Evolutionary conservation across 202 grass and related monocot species (phyloP).

Genomic region (Tripidium arundinaceum): DNA sequence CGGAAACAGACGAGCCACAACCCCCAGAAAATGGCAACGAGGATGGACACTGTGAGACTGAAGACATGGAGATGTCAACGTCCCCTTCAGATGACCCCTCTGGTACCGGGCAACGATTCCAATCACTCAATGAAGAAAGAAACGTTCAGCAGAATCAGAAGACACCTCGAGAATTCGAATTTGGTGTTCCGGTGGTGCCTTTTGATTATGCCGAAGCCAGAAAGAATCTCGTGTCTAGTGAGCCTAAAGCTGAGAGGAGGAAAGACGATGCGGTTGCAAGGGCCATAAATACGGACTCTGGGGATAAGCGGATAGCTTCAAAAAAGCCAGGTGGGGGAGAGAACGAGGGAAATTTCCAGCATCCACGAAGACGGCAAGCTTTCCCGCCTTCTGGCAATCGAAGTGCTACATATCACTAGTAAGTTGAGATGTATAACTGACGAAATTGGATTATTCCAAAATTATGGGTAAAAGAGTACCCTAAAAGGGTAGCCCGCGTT

Average conservation of each 20-base stretch:
- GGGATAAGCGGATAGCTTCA: slow-evolving; percentile 18
- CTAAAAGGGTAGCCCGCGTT: too few species aligned
- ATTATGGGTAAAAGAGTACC: neutral
- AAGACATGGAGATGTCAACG: slow-evolving; percentile 28
- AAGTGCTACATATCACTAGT: slow-evolving; percentile 59
- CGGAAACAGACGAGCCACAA: slow-evolving; percentile 20
- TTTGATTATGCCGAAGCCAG: slow-evolving; percentile 68
- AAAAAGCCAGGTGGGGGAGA: slow-evolving; percentile 35
- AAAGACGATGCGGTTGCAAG: slow-evolving; percentile 44
- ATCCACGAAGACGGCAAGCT: slow-evolving; percentile 64
- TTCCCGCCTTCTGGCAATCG: slow-evolving; percentile 88
- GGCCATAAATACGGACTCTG: slow-evolving; percentile 34
- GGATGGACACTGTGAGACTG: slow-evolving; percentile 29
- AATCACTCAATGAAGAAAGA: slow-evolving; percentile 56
- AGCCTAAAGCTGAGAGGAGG: slow-evolving; percentile 37
- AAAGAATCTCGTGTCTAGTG: slow-evolving; percentile 50
- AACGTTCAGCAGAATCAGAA: slow-evolving; percentile 27
- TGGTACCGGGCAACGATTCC: slow-evolving; percentile 49
- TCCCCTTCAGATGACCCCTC: slow-evolving; percentile 39
- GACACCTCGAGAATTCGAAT: slow-evolving; percentile 31
- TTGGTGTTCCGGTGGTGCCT: slow-evolving; percentile 39
- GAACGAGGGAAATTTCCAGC: slow-evolving; percentile 41
- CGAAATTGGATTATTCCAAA: neutral
- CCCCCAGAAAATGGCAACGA: slow-evolving; percentile 28
- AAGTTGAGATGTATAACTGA: slow-evolving; percentile 12